Evolutionary conservation across 257 asterid species (phyloP), one percentile per base, ranked within the genome.

Genomic region (Solanum chmielewskii): DNA sequence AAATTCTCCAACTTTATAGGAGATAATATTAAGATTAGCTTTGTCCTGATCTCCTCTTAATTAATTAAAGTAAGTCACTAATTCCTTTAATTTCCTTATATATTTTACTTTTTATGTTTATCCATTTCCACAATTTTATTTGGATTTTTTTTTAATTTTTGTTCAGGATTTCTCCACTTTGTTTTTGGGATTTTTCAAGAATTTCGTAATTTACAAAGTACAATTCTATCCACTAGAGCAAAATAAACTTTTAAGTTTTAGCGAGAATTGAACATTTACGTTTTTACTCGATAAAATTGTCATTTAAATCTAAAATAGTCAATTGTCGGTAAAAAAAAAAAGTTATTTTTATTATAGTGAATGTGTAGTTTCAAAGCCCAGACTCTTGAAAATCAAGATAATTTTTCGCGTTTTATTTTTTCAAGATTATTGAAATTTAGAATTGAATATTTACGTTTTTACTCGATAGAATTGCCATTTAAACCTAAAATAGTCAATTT

Each of bases 131-230:
- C 25, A 80, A 29, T 27, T 49, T 47, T 10, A 49, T 47, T 80
- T 80, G 84, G 25, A 41, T 23, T 37, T 31, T 31, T 31, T n/a
- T 44, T 41, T 21, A 6, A 20, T 4, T 56, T 69, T 81, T 75
- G 2, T 62, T 11, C 89, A 86, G 87, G 76, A 74, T n/a, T 66
- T 42, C 21, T 66, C 62, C 83, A 27, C 6, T 31, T 60, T 20
- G 47, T 37, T 81, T 47, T 91, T 91, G 98, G 96, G 94, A 14
- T 11, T 69, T 69, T 69, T 27, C 41, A 14, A 69, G 41, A 29
- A 29, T 27, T 29, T 69, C 7, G 75, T 20, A 27, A 69, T 16
- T 69, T 14, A 11, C 15, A 6, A 29, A 41, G 75, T 69, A 69
- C 75, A 14, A 29, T 69, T 69, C 39, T 69, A 20, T 20, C 66